Percentiles rank a stretch among this genome's conserved stretches.
phyloP scores from a whole-genome alignment of 805 yeast species.

The Yarrowia divulgata region DNA sequence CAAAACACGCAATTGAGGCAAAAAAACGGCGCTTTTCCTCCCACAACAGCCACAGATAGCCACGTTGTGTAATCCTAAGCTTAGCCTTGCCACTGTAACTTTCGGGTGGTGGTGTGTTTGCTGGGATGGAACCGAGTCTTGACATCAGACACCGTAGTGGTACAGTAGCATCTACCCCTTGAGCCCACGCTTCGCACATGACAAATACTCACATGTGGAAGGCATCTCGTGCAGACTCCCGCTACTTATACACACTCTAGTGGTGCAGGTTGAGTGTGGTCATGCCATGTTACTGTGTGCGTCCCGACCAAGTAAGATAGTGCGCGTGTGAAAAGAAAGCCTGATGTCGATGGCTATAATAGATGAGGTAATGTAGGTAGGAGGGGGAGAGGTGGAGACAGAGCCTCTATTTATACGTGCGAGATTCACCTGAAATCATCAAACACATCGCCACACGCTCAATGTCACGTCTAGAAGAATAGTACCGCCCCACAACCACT shows the following conservation, averaged over 20 bases:
- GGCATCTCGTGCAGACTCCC: neutral
- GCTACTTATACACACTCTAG: neutral
- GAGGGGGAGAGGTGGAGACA: too few species aligned
- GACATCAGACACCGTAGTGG: too few species aligned
- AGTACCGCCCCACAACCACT: neutral
- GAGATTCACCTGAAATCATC: too few species aligned
- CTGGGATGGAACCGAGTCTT: neutral
- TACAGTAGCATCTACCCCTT: too few species aligned
- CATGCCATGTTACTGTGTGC: neutral
- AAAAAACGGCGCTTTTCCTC: neutral
- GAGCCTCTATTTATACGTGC: too few species aligned
- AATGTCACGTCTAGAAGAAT: too few species aligned
- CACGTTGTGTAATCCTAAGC: neutral
- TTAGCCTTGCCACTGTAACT: neutral
- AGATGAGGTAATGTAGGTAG: too few species aligned
- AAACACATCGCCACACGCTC: too few species aligned
- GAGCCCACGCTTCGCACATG: neutral
- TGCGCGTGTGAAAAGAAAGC: too few species aligned
- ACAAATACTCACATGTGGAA: neutral
- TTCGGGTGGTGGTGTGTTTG: neutral
- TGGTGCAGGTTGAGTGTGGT: neutral
- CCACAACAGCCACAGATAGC: neutral
- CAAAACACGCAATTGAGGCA: conserved; percentile 2
- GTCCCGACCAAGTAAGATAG: too few species aligned
- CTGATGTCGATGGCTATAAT: too few species aligned